Percentiles rank a stretch among this genome's conserved stretches.
These are phyloP conservation scores for Boletellus dicymbophilus DNA, from an alignment of 1,284 basidiomycete genomes.

Conservation along the genomic window DNA sequence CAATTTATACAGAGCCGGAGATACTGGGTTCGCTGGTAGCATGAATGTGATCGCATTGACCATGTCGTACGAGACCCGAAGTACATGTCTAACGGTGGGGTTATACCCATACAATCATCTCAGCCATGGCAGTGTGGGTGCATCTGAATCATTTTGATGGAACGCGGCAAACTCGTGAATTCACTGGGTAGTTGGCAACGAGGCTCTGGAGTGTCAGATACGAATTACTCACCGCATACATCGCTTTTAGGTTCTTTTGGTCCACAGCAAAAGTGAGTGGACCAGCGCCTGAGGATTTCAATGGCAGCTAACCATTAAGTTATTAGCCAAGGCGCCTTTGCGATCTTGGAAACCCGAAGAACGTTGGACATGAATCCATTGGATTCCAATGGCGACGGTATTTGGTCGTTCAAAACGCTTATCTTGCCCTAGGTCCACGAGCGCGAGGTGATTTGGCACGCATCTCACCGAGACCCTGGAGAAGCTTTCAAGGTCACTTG, in stretches of 20 bases:
- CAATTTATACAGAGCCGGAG: constrained; percentile 13
- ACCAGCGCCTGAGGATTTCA: too few species aligned
- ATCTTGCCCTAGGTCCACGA: too few species aligned
- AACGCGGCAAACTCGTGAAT: constrained; percentile 19
- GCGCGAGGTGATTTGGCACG: too few species aligned
- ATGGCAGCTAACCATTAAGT: too few species aligned
- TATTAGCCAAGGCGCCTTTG: too few species aligned
- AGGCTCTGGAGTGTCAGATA: not conserved
- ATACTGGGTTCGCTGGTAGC: not conserved
- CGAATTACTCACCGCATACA: constrained; percentile 10
- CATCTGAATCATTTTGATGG: constrained; percentile 12
- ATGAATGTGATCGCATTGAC: constrained; percentile 5
- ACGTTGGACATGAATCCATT: too few species aligned
- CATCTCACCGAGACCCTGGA: too few species aligned
- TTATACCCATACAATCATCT: not conserved
- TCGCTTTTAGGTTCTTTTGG: not conserved
- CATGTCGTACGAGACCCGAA: not conserved
- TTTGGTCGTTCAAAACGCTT: too few species aligned
- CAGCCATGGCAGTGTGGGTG: not conserved
- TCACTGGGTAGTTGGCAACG: constrained; percentile 8
- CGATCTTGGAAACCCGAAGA: too few species aligned
- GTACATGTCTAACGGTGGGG: constrained; percentile 4
- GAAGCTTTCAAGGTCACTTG: too few species aligned
- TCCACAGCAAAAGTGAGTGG: not conserved
- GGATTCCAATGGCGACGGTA: too few species aligned